A percentile compares a stretch with the other conserved stretches of the same genome.
Evolutionary conservation across 768 basidiomycete species (phyloP).

Genomic region (Boletus pseudo-olivaceus): DNA sequence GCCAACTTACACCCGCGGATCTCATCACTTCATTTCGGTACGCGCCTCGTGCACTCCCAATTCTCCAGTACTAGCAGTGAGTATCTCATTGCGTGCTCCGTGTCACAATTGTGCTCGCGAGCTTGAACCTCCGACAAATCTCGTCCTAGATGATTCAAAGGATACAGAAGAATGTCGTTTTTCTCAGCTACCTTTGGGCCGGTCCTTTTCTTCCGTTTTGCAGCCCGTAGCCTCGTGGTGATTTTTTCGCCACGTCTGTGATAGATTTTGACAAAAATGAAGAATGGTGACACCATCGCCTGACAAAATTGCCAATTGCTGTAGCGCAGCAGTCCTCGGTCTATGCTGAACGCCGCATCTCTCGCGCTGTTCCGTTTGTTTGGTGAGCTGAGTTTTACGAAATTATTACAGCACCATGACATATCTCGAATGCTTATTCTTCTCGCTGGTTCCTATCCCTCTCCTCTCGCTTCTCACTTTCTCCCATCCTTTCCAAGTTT

Average conservation of each 20-base stretch:
- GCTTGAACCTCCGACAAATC: not conserved
- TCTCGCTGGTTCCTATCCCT: constrained; percentile 12
- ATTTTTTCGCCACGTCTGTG: constrained; percentile 5
- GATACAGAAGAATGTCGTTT: not conserved
- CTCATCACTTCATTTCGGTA: constrained; percentile 22
- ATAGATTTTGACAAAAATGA: constrained; percentile 7
- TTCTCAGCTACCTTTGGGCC: not conserved
- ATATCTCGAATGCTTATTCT: constrained; percentile 9
- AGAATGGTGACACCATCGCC: constrained; percentile 2
- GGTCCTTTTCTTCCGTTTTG: not conserved
- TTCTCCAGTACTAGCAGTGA: constrained; percentile 2
- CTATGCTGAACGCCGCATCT: constrained; percentile 10
- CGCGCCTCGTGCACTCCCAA: constrained; percentile 24
- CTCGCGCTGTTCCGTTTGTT: constrained; percentile 16
- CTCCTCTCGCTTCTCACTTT: not conserved
- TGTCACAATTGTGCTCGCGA: not conserved
- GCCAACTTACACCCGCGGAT: constrained; percentile 32
- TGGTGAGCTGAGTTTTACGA: constrained; percentile 30
- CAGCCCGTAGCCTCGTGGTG: not conserved
- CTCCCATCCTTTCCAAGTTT: constrained; percentile 2
- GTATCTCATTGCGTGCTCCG: constrained; percentile 6
- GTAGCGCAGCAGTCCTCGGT: constrained; percentile 11
- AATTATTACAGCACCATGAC: constrained; percentile 30
- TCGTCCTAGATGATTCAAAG: not conserved
- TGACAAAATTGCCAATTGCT: constrained; percentile 20